Conservation (phyloP, 768 basidiomycete genomes). For the Wakefieldia striispora region DNA sequence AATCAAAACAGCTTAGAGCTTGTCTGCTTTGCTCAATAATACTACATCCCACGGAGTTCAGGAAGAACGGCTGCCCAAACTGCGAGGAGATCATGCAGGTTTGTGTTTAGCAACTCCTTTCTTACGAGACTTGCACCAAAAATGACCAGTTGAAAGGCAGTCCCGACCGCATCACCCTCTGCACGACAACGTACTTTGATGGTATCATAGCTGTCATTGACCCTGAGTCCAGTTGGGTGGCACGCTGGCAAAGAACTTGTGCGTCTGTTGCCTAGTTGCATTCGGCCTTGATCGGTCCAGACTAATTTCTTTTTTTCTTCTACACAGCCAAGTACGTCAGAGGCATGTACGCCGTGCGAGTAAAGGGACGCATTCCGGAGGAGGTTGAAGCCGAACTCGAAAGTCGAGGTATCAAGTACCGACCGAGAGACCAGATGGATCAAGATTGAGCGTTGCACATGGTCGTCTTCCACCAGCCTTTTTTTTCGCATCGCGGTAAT, state of each 20-base stretch:
- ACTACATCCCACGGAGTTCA: slow-evolving; percentile 80
- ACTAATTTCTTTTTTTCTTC: background rate
- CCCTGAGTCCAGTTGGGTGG: slow-evolving; percentile 91
- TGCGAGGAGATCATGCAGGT: slow-evolving; percentile 96
- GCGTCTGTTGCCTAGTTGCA: slow-evolving; percentile 28
- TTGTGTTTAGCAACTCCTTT: slow-evolving; percentile 19
- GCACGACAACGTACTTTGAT: slow-evolving; percentile 92
- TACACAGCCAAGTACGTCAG: slow-evolving; percentile 79
- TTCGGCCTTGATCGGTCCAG: background rate
- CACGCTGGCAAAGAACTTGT: slow-evolving; percentile 95
- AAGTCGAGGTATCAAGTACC: slow-evolving; percentile 73
- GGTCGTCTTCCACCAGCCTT: background rate
- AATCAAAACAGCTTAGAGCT: slow-evolving; percentile 77
- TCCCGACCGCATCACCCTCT: slow-evolving; percentile 75
- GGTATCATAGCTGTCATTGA: slow-evolving; percentile 87
- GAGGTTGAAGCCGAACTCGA: slow-evolving; percentile 83
- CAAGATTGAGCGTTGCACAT: slow-evolving; percentile 47
- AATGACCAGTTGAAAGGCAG: slow-evolving; percentile 77
- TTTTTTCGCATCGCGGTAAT: background rate
- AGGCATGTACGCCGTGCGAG: slow-evolving; percentile 92
- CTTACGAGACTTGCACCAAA: background rate
- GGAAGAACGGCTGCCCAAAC: slow-evolving; percentile 88
- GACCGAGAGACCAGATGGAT: slow-evolving; percentile 80
- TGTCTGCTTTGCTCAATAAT: slow-evolving; percentile 94
- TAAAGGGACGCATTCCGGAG: slow-evolving; percentile 81